These are phyloP conservation scores for Citrus sinensis DNA, from an alignment of 345 rosid species.

Conservation along the genomic window DNA sequence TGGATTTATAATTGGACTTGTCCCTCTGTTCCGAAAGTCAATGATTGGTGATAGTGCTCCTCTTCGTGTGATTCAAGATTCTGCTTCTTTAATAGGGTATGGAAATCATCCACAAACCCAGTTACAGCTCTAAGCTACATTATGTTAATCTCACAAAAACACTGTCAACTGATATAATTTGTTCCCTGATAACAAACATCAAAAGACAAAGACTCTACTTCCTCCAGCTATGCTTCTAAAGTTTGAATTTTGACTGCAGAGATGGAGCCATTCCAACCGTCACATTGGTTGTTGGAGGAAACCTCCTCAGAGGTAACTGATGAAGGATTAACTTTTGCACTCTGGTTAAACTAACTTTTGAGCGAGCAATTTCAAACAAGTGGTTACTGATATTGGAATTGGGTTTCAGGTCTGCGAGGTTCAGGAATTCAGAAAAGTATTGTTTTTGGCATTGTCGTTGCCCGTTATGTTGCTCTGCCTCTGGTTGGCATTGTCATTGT, in stretches of 20 bases:
- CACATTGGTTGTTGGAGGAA: conserved; percentile 64
- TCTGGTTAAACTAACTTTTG: neutral
- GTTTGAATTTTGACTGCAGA: conserved; percentile 30
- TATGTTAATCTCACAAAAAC: neutral
- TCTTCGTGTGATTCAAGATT: conserved; percentile 55
- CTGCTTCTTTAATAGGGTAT: conserved; percentile 57
- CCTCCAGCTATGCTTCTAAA: neutral
- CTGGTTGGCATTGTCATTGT: conserved; percentile 49
- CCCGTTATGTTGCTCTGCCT: conserved; percentile 55
- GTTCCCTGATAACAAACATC: neutral
- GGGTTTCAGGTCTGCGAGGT: conserved; percentile 44
- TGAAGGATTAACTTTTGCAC: neutral
- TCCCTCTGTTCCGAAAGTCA: conserved; percentile 39
- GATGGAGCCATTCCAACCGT: conserved; percentile 65
- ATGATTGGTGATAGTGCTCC: conserved; percentile 56
- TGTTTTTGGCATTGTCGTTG: conserved; percentile 40
- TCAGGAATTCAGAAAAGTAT: conserved; percentile 37
- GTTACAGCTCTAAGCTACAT: neutral
- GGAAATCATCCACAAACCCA: conserved; percentile 1
- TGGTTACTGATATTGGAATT: neutral
- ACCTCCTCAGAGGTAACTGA: conserved; percentile 53
- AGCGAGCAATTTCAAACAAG: neutral
- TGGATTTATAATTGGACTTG: conserved; percentile 49
- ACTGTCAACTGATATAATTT: neutral
- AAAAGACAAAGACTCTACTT: neutral